These are phyloP conservation scores for Vitis amurensis DNA, from an alignment of 164 flowering plant genomes.

Conservation along the genomic window DNA sequence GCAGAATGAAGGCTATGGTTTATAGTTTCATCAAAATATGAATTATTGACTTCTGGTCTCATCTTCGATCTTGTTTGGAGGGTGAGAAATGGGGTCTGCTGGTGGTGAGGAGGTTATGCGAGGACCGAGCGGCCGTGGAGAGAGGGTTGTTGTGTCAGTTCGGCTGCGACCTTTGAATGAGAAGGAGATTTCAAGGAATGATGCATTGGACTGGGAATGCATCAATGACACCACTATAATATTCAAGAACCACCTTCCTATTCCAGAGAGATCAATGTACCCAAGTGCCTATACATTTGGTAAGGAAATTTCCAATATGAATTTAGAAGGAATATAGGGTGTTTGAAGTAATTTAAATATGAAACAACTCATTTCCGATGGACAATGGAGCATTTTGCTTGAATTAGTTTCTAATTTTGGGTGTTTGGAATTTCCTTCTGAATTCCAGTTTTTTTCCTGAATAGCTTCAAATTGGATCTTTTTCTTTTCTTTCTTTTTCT, in stretches of 20 bases:
- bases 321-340: neutral
- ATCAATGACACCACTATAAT: slow-evolving; percentile 51
- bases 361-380: neutral
- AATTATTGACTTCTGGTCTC: neutral
- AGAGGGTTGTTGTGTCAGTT: slow-evolving; percentile 59
- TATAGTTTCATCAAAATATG: neutral
- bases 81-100: slow-evolving; percentile 27
- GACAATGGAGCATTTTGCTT: neutral
- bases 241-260: slow-evolving; percentile 39
- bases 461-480: too few species aligned
- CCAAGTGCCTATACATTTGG: slow-evolving; percentile 62
- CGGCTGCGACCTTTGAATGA: slow-evolving; percentile 66
- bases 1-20: slow-evolving; percentile 3
- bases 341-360: neutral
- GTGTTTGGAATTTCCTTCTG: neutral
- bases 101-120: slow-evolving; percentile 23
- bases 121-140: slow-evolving; percentile 24
- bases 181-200: slow-evolving; percentile 46
- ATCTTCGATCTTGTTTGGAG: slow-evolving; percentile 6
- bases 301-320: slow-evolving; percentile 21
- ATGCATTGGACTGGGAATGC: slow-evolving; percentile 69
- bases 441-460: neutral
- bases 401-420: neutral
- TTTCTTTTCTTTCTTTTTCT: too few species aligned
- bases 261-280: slow-evolving; percentile 48